phyloP scores from a whole-genome alignment of 2,329 filamentous ascomycete genomes.

The Lasiodiplodia theobromae region DNA sequence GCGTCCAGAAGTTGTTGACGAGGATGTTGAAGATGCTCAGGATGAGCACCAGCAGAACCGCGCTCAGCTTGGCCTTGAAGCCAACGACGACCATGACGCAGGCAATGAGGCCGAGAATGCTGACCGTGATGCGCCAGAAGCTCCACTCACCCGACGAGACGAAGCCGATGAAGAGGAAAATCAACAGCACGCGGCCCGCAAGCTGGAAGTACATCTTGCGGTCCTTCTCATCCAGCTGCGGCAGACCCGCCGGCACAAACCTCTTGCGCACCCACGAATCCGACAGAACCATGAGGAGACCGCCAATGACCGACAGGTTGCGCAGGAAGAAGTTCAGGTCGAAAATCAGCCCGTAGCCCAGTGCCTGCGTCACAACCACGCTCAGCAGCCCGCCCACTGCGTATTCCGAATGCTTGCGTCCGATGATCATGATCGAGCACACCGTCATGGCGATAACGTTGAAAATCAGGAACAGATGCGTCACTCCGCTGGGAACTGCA shows the following conservation, averaged over 20 bases:
- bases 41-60: constrained; percentile 91
- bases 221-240: constrained; percentile 96
- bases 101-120: constrained; percentile 82
- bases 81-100: constrained; percentile 99
- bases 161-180: constrained; percentile 97
- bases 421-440: constrained; percentile 87
- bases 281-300: constrained; percentile 95
- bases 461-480: constrained; percentile 87
- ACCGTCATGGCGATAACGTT: constrained; percentile 88
- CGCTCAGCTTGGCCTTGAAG: constrained; percentile 99
- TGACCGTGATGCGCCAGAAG: constrained; percentile 85
- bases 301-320: constrained; percentile 96
- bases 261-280: constrained; percentile 98
- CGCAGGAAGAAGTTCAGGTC: constrained; percentile 99
- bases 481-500: constrained; percentile 84
- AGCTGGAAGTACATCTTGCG: constrained; percentile 99
- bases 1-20: constrained; percentile 99
- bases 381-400: constrained; percentile 88
- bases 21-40: constrained; percentile 95
- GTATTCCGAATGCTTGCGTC: constrained; percentile 90
- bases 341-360: constrained; percentile 97
- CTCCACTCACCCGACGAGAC: constrained; percentile 95
- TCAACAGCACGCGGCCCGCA: constrained; percentile 90
- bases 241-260: constrained; percentile 93
- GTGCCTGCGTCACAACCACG: constrained; percentile 90